Base-by-base conservation (phyloP, 1,284 basidiomycete genomes). In the Microbotryomycetes sp. region DNA sequence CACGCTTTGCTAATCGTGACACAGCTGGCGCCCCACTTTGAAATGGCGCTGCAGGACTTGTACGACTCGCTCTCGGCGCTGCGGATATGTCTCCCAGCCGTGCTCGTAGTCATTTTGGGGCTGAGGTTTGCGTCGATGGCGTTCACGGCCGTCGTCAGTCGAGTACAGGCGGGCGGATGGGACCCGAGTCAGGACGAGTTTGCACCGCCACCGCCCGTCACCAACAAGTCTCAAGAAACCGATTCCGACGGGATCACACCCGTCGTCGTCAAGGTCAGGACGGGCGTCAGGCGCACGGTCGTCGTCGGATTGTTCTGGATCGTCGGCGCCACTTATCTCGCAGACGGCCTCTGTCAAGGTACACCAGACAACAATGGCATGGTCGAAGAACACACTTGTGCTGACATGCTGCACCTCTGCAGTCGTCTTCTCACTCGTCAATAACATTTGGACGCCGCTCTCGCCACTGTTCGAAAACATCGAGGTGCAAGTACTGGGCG, bases 271-370 rank as follows among this genome's bases (percentile, higher is more conserved):
- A 60, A 58, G 47, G 29, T 56, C 2, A 48, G 29, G 23, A 41
- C 45, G 18, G n/a, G n/a, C n/a, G 46, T 62, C 15, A 41, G 71
- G 2, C 53, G 52, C 11, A 26, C 45, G 3, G 46, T 68, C 13
- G 63, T 72, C 15, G 53, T 71, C 7, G 13, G n/a, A 3, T 31
- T 69, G n/a, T 63, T 64, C 16, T 60, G 57, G 1, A n/a, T 70
- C 11, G 45, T 58, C 5, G 65, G 59, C 0, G 52, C 57, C 26
- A 65, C 64, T 18, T 72, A 67, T 41, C 56, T 70, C 28, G 62
- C 58, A 0, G 68, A 62, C 15, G 66, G 66, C 1, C 47, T 52
- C 13, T 57, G 59, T 1, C 66, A 68, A 46, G 51, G 65, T 64
- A 16, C 31, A 60, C 27, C 15, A 13, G 31, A 6, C 27, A 27